Conservation (phyloP, 805 yeast species). For the Candida boleticola region DNA sequence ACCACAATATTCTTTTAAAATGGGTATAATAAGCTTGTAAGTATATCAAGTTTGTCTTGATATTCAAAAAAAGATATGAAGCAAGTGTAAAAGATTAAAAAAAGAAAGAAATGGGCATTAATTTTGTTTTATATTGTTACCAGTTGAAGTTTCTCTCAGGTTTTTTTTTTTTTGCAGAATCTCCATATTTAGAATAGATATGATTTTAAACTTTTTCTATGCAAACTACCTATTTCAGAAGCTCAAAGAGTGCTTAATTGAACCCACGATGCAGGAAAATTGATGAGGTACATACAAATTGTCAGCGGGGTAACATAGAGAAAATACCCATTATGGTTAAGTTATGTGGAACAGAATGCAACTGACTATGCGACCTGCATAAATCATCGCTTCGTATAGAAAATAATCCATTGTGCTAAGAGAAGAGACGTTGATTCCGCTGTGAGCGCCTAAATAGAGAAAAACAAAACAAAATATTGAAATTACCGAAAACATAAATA, state of each 20-base stretch:
- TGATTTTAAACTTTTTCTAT: neutral
- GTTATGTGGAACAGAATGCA: neutral
- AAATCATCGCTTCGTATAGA: too few species aligned
- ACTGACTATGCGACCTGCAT: neutral
- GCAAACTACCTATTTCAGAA: slow-evolving; percentile 3
- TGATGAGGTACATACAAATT: neutral
- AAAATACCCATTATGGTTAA: slow-evolving; percentile 1
- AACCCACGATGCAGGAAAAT: neutral
- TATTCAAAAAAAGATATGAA: too few species aligned
- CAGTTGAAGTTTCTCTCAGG: neutral
- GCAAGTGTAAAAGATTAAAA: too few species aligned
- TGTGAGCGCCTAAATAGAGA: too few species aligned
- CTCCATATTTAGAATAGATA: neutral
- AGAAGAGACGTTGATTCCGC: too few species aligned
- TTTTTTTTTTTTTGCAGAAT: neutral
- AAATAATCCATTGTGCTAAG: too few species aligned
- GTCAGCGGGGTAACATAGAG: neutral
- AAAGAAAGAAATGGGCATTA: slow-evolving; percentile 1
- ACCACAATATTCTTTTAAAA: too few species aligned
- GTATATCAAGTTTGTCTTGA: too few species aligned
- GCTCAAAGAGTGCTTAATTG: neutral
- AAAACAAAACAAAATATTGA: too few species aligned
- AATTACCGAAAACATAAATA: too few species aligned
- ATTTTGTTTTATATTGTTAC: neutral
- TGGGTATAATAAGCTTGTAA: too few species aligned